Conservation (phyloP, 176 grass and related monocot genomes). For the sorghum (Sorghum bicolor) region DNA sequence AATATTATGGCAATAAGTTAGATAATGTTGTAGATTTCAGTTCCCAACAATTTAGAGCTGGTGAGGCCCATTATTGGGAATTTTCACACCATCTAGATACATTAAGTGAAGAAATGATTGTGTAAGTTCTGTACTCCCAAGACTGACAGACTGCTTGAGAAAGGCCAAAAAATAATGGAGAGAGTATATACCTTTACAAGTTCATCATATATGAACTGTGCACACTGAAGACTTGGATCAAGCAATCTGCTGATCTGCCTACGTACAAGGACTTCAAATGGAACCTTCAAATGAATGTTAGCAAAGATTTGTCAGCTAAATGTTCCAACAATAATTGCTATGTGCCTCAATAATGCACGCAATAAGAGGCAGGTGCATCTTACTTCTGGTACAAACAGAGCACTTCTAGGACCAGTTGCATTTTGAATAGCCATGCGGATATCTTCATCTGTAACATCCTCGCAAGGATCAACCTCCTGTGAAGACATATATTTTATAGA, state of each 20-base stretch:
- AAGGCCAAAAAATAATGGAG: neutral
- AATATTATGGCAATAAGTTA: neutral
- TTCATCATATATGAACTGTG: conserved; percentile 96
- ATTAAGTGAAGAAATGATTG: neutral
- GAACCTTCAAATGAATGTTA: conserved; percentile 54
- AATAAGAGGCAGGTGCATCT: conserved; percentile 10
- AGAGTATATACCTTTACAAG: conserved; percentile 65
- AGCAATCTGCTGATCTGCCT: conserved; percentile 92
- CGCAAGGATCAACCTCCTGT: conserved; percentile 97
- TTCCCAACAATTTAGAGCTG: neutral
- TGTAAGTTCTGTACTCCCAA: neutral
- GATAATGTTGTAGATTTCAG: neutral
- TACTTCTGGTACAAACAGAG: conserved; percentile 98
- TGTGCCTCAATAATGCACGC: neutral
- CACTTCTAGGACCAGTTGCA: conserved; percentile 89
- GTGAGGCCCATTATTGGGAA: neutral
- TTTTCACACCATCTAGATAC: neutral
- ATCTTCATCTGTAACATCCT: conserved; percentile 93
- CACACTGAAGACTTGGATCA: conserved; percentile 94
- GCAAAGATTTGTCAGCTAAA: conserved; percentile 26
- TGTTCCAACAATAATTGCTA: neutral
- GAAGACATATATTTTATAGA: neutral
- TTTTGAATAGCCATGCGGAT: conserved; percentile 99
- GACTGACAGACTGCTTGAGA: neutral
- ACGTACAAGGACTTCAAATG: conserved; percentile 92